Evolutionary conservation across 1,284 basidiomycete species (phyloP).

Genomic region (Ceratobasidium sp.): DNA sequence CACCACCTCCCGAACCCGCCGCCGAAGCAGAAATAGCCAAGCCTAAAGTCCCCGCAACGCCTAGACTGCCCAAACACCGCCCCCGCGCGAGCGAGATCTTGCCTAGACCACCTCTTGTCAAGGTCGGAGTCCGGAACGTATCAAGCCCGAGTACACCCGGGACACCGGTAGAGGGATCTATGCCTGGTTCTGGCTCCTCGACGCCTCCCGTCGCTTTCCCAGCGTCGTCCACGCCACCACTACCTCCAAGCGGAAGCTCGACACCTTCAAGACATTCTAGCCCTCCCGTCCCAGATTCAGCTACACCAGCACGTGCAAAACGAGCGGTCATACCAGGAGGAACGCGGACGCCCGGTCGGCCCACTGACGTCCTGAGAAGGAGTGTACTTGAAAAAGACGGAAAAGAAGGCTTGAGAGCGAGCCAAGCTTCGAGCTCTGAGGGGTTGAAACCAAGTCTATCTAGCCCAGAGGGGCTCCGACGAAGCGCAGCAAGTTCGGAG

Average conservation of each 20-base stretch:
- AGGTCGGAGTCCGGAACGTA: conserved; percentile 21
- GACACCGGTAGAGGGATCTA: conserved; percentile 16
- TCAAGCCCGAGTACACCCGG: conserved; percentile 36
- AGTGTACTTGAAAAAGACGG: conserved; percentile 1
- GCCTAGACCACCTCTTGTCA: conserved; percentile 9
- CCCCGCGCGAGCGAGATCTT: conserved; percentile 35
- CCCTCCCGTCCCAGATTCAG: not conserved
- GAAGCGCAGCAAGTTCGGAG: conserved; percentile 1
- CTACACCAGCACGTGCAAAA: conserved; percentile 10
- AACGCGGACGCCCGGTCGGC: conserved; percentile 20
- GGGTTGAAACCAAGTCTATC: conserved; percentile 19
- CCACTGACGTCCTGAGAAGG: conserved; percentile 17
- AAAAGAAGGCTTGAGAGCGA: conserved; percentile 21
- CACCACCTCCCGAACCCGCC: not conserved
- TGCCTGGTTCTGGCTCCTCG: not conserved
- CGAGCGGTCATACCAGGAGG: conserved; percentile 35
- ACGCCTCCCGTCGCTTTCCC: not conserved
- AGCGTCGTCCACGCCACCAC: not conserved
- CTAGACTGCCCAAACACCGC: conserved; percentile 26
- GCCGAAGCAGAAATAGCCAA: not conserved
- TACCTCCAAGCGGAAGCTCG: too few relatives aligned
- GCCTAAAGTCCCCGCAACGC: not conserved
- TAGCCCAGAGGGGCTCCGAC: not conserved
- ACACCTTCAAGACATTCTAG: not conserved
- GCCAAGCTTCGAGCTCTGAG: conserved; percentile 18